phyloP scores from a whole-genome alignment of 2,329 filamentous ascomycete genomes.

The Septoria petroselini region DNA sequence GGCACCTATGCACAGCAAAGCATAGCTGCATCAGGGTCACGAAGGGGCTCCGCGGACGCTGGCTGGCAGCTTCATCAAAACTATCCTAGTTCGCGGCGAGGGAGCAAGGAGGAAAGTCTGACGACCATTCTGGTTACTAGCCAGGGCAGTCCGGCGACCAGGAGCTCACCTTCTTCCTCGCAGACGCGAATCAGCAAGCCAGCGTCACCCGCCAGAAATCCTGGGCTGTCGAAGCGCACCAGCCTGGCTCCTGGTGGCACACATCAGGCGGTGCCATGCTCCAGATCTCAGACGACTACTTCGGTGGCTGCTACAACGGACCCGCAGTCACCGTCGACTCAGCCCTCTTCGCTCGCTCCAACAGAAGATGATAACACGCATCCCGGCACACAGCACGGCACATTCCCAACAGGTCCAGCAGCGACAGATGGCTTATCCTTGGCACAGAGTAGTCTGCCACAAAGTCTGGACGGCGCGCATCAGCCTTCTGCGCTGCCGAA shows the following conservation, averaged over 20 bases:
- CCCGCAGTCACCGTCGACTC: slow-evolving; percentile 35
- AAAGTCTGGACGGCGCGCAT: slow-evolving; percentile 26
- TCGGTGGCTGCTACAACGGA: slow-evolving; percentile 35
- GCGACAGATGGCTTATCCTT: slow-evolving; percentile 26
- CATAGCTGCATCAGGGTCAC: slow-evolving; percentile 29
- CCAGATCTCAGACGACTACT: slow-evolving; percentile 36
- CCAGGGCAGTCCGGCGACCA: slow-evolving; percentile 29
- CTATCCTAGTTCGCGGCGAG: slow-evolving; percentile 34
- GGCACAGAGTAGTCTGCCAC: slow-evolving; percentile 22
- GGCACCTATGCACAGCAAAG: slow-evolving; percentile 33
- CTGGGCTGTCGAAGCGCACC: slow-evolving; percentile 18
- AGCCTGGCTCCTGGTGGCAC: slow-evolving; percentile 20
- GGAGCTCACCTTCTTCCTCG: slow-evolving; percentile 27
- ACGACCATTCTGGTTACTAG: slow-evolving; percentile 39
- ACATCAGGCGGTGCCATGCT: slow-evolving; percentile 33
- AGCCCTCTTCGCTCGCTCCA: slow-evolving; percentile 36
- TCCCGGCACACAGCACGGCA: slow-evolving; percentile 8
- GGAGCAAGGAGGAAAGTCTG: slow-evolving; percentile 38
- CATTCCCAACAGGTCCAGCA: slow-evolving; percentile 16
- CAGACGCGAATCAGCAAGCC: slow-evolving; percentile 20
- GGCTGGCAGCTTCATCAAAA: slow-evolving; percentile 35
- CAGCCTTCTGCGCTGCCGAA: slow-evolving; percentile 26
- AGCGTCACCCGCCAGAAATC: slow-evolving; percentile 22
- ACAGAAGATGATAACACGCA: slow-evolving; percentile 30
- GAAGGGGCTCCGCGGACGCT: slow-evolving; percentile 39